phyloP scores from a whole-genome alignment of 148 eudicot genomes.

The Amaranthus hypochondriacus region DNA sequence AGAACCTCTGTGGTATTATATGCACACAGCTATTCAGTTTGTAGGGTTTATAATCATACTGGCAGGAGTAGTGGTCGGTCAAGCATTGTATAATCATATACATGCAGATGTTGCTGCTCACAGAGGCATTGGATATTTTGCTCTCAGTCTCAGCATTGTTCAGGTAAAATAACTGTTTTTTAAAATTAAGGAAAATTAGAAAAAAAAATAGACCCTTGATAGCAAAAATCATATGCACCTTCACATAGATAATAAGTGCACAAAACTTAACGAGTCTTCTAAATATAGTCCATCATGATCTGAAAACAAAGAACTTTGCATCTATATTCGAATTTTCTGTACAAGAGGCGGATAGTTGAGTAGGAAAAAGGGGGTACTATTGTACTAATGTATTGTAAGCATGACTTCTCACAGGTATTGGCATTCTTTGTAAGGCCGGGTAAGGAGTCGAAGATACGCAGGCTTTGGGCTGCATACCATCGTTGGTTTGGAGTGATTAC shows the following conservation, averaged over 20 bases:
- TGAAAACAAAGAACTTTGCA: too few species aligned
- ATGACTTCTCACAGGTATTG: slow-evolving; percentile 41
- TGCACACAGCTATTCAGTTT: slow-evolving; percentile 70
- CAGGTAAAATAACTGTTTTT: slow-evolving; percentile 41
- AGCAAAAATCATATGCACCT: too few species aligned
- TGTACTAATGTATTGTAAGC: not conserved
- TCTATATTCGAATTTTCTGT: not conserved
- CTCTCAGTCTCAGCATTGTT: slow-evolving; percentile 59
- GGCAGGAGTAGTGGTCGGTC: slow-evolving; percentile 69
- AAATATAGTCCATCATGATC: too few species aligned
- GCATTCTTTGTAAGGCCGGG: slow-evolving; percentile 77
- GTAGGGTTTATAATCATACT: slow-evolving; percentile 66
- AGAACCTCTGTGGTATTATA: slow-evolving; percentile 81
- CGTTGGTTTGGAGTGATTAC: slow-evolving; percentile 65
- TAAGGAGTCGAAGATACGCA: slow-evolving; percentile 67
- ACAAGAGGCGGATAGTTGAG: not conserved
- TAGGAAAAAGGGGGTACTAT: not conserved
- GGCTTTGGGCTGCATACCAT: slow-evolving; percentile 78
- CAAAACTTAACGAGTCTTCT: too few species aligned
- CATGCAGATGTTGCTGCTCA: slow-evolving; percentile 61
- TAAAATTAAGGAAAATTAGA: too few species aligned
- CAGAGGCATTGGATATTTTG: slow-evolving; percentile 82
- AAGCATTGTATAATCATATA: slow-evolving; percentile 46
- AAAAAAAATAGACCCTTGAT: too few species aligned
- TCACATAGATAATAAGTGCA: not conserved